Evolutionary conservation across 176 grass and related monocot species (phyloP), one percentile per base, ranked within the genome.

Genomic region (Carex parvula): DNA sequence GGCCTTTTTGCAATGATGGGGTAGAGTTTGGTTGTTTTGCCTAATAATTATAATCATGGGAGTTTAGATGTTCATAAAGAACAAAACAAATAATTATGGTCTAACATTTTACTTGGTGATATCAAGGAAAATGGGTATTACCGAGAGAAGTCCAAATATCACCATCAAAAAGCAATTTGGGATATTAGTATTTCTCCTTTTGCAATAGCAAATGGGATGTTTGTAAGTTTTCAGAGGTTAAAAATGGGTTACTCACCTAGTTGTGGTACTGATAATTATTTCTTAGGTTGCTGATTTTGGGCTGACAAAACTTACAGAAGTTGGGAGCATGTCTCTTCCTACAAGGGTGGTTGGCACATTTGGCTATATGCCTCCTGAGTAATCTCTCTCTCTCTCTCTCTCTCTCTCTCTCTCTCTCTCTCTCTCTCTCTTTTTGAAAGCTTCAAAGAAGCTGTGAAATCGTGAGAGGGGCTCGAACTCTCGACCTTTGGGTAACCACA

Each of bases 361-460:
- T 71, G 96, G 96, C 87, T 99, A 99, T 72, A 99, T 99, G 89
- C 90, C 96, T 90, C 93, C 91, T 58, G 96, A 99, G 96, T 99
- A 94, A 44, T 64, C 79, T 56, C 76, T 79, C n/a, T 85, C 62
- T 83, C 65, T n/a, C n/a, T n/a, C n/a, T n/a, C n/a, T n/a, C n/a
- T n/a, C n/a, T n/a, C n/a, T n/a, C n/a, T n/a, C n/a, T 64, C 79
- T 56, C 75, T 79, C 18, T 85, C 62, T 83, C 65, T 80, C n/a
- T 85, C 69, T n/a, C n/a, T 77, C 66, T 81, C 77, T 71, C 35
- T 37, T 4, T 37, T 4, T 37, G 35, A 37, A 37, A 37, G 35
- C 2, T 37, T 37, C 35, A 37, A 37, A 37, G 35, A 37, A 37
- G 35, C 35, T 37, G 3, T 4, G 35, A 37, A 37, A 37, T 37